These are phyloP conservation scores for Pestalotiopsis sp. DNA, from an alignment of 2,329 filamentous ascomycete genomes.

Conservation along the genomic window DNA sequence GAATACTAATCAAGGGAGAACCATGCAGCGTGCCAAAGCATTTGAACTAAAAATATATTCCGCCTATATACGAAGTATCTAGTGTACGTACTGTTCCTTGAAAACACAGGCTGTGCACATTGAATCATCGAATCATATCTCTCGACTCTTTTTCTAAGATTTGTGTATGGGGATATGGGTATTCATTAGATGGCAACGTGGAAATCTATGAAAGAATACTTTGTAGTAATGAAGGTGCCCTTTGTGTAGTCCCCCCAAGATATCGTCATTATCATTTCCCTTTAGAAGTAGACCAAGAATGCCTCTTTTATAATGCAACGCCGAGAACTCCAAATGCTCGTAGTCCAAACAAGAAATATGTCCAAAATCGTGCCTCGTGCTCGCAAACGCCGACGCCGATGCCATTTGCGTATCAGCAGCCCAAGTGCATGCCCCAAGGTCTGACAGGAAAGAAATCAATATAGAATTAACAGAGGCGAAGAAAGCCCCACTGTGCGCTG, in stretches of 20 bases:
- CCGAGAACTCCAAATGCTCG: neutral
- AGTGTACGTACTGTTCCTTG: too few relatives aligned
- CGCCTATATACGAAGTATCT: too few relatives aligned
- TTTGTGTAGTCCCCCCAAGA: neutral
- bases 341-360: neutral
- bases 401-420: neutral
- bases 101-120: too few relatives aligned
- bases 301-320: neutral
- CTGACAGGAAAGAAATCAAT: conserved; percentile 14
- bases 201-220: too few relatives aligned
- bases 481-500: conserved; percentile 19
- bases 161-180: too few relatives aligned
- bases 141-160: too few relatives aligned
- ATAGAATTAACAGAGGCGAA: conserved; percentile 11
- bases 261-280: neutral
- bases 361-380: neutral
- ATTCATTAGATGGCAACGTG: too few relatives aligned
- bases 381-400: neutral
- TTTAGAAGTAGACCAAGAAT: neutral
- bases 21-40: neutral
- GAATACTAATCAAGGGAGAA: neutral
- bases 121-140: too few relatives aligned
- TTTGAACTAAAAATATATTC: too few relatives aligned
- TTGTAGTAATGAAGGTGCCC: neutral
- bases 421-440: neutral